Evolutionary conservation across 2,329 filamentous ascomycete species (phyloP), one percentile per base, ranked within the genome.

Genomic region (Fusarium lateritium): DNA sequence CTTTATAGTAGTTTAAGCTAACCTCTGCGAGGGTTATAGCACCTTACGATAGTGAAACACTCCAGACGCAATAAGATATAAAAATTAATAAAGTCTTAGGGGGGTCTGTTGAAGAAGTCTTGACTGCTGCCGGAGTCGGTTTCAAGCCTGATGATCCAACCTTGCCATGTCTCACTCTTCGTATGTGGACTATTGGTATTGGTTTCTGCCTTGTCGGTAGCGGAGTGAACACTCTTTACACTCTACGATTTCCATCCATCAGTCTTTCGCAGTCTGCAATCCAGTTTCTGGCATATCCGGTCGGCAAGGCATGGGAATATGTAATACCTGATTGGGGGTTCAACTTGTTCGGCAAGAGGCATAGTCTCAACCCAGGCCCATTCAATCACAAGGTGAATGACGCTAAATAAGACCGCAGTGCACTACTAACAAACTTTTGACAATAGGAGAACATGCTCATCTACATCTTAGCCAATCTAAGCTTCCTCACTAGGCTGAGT

Each of bases 391-490:
- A 79, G 72, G 75, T 65, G 40, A 28, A 4, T 38, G 11, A 39
- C 7, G 7, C 3, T 6, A 11, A 55, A 1, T 1, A 31, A 31
- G 5, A 13, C 19, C 19, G 19, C 19, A 19, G 19, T 19, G 19
- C 19, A 19, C 19, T 19, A 19, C 19, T 19, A 19, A 19, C 19
- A 19, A 19, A 19, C 19, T 19, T 19, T 19, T 10, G 4, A 7
- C 14, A 3, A 13, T 19, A 74, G 76, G 86, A 88, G 74, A 85
- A 88, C 69, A 84, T 85, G 74, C 77, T 88, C 17, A 84, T 87
- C 52, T 83, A 83, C 56, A 84, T 86, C 60, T 82, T 86, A 79
- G 85, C 88, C 47, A 89, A 89, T 74, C 81, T 84, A 2, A 84
- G 81, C 15, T 83, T 83, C 53, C 78, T 81, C 19, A 79, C 76